These are phyloP conservation scores for Phytophthora ramorum DNA, from an alignment of 352 stramenopile species.

Conservation along the genomic window DNA sequence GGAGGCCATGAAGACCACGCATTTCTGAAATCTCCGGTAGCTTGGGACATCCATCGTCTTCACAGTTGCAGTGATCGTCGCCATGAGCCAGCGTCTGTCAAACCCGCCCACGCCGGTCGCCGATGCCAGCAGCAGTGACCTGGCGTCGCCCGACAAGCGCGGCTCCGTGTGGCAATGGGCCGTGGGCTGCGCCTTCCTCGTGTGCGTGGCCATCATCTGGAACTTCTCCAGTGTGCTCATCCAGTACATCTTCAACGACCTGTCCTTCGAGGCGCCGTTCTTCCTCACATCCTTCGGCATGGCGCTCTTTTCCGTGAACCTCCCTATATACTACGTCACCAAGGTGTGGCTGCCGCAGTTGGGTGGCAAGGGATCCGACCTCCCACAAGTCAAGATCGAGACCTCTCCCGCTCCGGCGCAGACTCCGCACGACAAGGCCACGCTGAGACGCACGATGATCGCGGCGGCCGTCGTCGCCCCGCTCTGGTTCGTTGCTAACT, in stretches of 20 bases:
- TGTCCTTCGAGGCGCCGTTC: conserved; percentile 86
- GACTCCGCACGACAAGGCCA: conserved; percentile 31
- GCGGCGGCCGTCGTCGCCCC: conserved; percentile 78
- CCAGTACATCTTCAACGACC: conserved; percentile 89
- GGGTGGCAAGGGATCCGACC: conserved; percentile 19
- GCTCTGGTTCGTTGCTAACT: conserved; percentile 97
- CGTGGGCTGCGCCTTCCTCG: conserved; percentile 68
- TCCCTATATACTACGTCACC: conserved; percentile 74
- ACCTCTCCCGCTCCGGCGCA: conserved; percentile 21
- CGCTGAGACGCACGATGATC: conserved; percentile 47
- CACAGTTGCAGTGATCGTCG: background rate
- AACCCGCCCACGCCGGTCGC: conserved; percentile 26
- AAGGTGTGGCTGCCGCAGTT: conserved; percentile 46
- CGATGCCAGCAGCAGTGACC: conserved; percentile 2
- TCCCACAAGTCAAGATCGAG: conserved; percentile 32
- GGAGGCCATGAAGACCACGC: conserved; percentile 10
- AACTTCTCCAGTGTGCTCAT: conserved; percentile 84
- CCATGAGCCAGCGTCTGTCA: conserved; percentile 37
- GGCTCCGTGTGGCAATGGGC: conserved; percentile 63
- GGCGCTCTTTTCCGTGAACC: conserved; percentile 76
- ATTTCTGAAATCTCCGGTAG: conserved; percentile 23
- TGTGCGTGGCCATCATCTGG: conserved; percentile 78
- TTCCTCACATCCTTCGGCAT: conserved; percentile 88
- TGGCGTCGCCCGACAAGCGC: conserved; percentile 26
- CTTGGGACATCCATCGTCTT: conserved; percentile 1